Base-by-base conservation (phyloP, 2,329 filamentous ascomycete genomes). In the Pseudogymnoascus sp. region DNA sequence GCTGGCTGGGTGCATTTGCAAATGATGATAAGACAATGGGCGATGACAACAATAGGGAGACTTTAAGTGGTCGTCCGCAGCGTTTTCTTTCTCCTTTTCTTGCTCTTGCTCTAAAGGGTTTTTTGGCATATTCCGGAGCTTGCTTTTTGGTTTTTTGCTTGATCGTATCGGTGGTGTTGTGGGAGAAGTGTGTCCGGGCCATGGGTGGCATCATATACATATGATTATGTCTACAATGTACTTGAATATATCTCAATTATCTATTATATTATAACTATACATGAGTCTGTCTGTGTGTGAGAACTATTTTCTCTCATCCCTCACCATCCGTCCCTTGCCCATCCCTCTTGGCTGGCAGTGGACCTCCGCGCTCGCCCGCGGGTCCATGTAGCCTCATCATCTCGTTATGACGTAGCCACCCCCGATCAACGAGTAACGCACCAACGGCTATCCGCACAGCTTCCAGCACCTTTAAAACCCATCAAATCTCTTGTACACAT, bases 1-100 rank as follows among this genome's bases (percentile, higher is more conserved):
- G 31, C 31, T 28, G 50, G 50, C 50, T 31, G 50, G 50, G 31
- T 59, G 50, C 50, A 59, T 31, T 59, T 59, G 50, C 25, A 28
- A 59, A 59, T 59, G 50, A 59, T 59, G 50, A 59, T 59, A 59
- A 59, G 50, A 59, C 50, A 59, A 59, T 59, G 23, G 50, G 50
- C 40, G 40, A 44, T 44, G 40, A 44, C 40, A 44, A 35, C 31
- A 35, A 59, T 35, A 31, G 50, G 44, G 25, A 59, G 23, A 35
- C 23, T 31, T 31, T 31, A 59, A 35, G 50, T 16, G 50, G 50
- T 59, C 50, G 50, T 59, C 50, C 50, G 40, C 50, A 59, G 23
- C 50, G 50, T 35, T 28, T 59, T 16, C 8, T 59, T 28, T 59
- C 14, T 31, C 1, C 28, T n/a, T 35, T 11, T 28, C 5, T 12